Percentiles rank a stretch among this genome's conserved stretches.
phyloP scores from a whole-genome alignment of 2,329 filamentous ascomycete species.

The Fusarium albosuccineum region DNA sequence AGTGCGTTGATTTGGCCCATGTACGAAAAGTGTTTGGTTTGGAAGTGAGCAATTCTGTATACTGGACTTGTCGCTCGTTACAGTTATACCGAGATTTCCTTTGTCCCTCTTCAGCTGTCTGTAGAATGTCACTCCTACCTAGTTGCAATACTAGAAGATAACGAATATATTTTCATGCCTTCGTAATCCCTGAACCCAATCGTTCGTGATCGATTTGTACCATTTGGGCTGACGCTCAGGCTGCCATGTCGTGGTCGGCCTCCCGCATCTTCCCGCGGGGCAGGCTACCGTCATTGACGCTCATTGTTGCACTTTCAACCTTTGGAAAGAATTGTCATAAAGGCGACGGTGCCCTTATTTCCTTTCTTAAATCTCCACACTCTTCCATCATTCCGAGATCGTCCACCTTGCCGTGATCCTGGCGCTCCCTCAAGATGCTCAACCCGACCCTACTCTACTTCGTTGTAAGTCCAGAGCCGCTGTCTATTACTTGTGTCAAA shows the following conservation, averaged over 20 bases:
- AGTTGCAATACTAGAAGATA: neutral
- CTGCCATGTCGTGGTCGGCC: slow-evolving; percentile 18
- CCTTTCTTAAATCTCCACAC: neutral
- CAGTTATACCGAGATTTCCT: neutral
- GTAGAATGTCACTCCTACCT: neutral
- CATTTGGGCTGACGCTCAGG: neutral
- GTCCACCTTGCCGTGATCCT: neutral
- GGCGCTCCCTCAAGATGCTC: slow-evolving; percentile 35
- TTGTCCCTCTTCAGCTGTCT: neutral
- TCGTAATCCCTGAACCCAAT: too few species aligned
- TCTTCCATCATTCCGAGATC: neutral
- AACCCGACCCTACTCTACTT: slow-evolving; percentile 49
- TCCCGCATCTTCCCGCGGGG: slow-evolving; percentile 27
- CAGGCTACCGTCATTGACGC: slow-evolving; percentile 11
- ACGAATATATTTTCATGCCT: neutral
- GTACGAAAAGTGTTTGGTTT: slow-evolving; percentile 3
- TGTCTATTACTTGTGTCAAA: too few species aligned
- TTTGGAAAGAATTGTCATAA: neutral
- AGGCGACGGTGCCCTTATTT: neutral
- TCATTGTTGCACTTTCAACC: neutral
- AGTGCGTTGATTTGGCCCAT: neutral
- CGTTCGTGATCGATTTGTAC: too few species aligned
- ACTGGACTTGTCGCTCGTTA: neutral
- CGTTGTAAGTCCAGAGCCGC: slow-evolving; percentile 40
- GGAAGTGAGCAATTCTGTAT: neutral